A percentile compares a stretch with the other conserved stretches of the same genome.
Evolutionary conservation across 1,284 basidiomycete species (phyloP).

Genomic region (Malassezia caprae): DNA sequence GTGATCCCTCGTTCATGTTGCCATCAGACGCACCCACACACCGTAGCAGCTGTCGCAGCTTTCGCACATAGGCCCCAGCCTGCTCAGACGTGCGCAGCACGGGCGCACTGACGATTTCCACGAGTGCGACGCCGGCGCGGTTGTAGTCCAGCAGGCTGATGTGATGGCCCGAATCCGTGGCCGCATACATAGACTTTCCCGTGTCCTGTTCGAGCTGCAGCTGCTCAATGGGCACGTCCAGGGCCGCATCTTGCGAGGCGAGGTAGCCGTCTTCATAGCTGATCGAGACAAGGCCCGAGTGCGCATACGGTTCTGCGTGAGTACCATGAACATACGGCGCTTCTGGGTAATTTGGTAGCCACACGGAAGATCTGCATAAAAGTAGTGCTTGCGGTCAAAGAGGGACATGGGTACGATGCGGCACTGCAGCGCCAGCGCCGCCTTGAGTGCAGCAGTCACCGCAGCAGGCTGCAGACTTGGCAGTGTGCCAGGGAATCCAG

Average conservation of each 20-base stretch:
- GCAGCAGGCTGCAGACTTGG: slow-evolving; percentile 68
- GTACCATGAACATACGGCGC: slow-evolving; percentile 56
- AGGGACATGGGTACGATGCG: slow-evolving; percentile 50
- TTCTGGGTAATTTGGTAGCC: slow-evolving; percentile 97
- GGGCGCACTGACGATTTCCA: slow-evolving; percentile 93
- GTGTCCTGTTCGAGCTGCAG: slow-evolving; percentile 72
- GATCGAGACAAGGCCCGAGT: slow-evolving; percentile 59
- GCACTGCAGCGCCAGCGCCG: slow-evolving; percentile 70
- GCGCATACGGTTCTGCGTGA: slow-evolving; percentile 63
- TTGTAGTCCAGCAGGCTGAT: slow-evolving; percentile 64
- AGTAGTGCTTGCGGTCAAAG: slow-evolving; percentile 88
- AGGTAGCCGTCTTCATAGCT: slow-evolving; percentile 33
- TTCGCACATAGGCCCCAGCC: slow-evolving; percentile 75
- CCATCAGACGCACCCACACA: slow-evolving; percentile 80
- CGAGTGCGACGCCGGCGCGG: slow-evolving; percentile 73
- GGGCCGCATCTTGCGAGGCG: slow-evolving; percentile 49
- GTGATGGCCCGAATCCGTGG: slow-evolving; percentile 48
- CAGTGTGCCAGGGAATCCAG: slow-evolving; percentile 81
- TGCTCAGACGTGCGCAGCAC: slow-evolving; percentile 85
- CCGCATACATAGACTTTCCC: slow-evolving; percentile 67
- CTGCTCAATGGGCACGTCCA: slow-evolving; percentile 70
- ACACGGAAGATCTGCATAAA: slow-evolving; percentile 84
- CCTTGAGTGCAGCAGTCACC: slow-evolving; percentile 68
- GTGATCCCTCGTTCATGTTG: slow-evolving; percentile 74
- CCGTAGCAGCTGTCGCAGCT: slow-evolving; percentile 70